Conservation (phyloP, 2,329 filamentous ascomycete species). For the Fusarium floridanum region DNA sequence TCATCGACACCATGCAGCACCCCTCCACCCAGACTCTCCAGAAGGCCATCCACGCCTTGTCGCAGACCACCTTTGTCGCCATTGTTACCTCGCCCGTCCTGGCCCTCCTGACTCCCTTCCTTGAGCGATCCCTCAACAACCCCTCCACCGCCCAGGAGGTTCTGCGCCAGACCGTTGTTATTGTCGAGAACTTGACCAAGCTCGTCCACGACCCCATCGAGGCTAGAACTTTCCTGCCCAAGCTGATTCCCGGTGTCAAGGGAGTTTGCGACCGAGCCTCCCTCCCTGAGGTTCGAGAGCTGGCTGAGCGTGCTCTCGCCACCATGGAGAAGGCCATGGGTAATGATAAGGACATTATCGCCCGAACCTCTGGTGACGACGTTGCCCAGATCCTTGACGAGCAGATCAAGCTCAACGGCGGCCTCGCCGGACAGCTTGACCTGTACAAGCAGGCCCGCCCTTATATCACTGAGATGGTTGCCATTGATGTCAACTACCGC, state of each 20-base stretch:
- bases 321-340: slow-evolving; percentile 97
- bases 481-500: slow-evolving; percentile 88
- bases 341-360: slow-evolving; percentile 73
- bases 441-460: slow-evolving; percentile 75
- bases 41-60: slow-evolving; percentile 96
- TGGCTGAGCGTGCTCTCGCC: slow-evolving; percentile 83
- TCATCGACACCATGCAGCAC: slow-evolving; percentile 95
- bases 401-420: slow-evolving; percentile 78
- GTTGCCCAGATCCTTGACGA: slow-evolving; percentile 80
- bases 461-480: slow-evolving; percentile 87
- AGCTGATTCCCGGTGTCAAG: slow-evolving; percentile 94
- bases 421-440: slow-evolving; percentile 69
- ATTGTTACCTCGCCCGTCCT: slow-evolving; percentile 95
- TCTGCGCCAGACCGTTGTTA: slow-evolving; percentile 93
- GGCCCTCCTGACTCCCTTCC: slow-evolving; percentile 91
- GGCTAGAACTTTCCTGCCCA: slow-evolving; percentile 93
- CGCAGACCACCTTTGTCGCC: slow-evolving; percentile 98
- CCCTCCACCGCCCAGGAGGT: slow-evolving; percentile 94
- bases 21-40: slow-evolving; percentile 89
- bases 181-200: slow-evolving; percentile 98
- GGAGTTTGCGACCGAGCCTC: slow-evolving; percentile 88
- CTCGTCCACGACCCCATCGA: slow-evolving; percentile 96
- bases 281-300: slow-evolving; percentile 92
- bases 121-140: slow-evolving; percentile 93
- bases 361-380: slow-evolving; percentile 78